A percentile compares a stretch with the other conserved stretches of the same genome.
Evolutionary conservation across 805 yeast genomes (phyloP).

Genomic region (Hanseniaspora thailandica): DNA sequence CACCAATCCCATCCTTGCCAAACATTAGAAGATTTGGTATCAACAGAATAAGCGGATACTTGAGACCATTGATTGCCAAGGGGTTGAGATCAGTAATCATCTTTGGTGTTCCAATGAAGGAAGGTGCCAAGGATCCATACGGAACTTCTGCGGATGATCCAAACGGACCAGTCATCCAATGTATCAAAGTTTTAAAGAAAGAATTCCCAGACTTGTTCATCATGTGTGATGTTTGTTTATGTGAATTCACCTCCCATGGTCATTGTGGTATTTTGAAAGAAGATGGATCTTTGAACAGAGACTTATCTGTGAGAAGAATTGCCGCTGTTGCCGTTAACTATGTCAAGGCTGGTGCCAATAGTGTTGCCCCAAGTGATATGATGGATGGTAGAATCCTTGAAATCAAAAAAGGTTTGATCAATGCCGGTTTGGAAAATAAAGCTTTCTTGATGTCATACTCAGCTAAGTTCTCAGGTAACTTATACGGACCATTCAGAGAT

Average conservation of each 20-base stretch:
- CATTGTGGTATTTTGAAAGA: slow-evolving; percentile 87
- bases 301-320: slow-evolving; percentile 60
- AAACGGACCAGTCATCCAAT: slow-evolving; percentile 81
- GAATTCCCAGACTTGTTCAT: slow-evolving; percentile 75
- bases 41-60: slow-evolving; percentile 63
- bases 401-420: slow-evolving; percentile 73
- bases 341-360: slow-evolving; percentile 90
- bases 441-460: slow-evolving; percentile 85
- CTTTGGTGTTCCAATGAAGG: slow-evolving; percentile 80
- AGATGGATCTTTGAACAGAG: slow-evolving; percentile 76
- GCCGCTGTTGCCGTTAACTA: slow-evolving; percentile 93
- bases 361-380: slow-evolving; percentile 97
- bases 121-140: slow-evolving; percentile 60
- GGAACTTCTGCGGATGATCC: slow-evolving; percentile 95
- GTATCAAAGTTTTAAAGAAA: slow-evolving; percentile 51
- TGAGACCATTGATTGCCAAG: slow-evolving; percentile 55
- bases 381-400: slow-evolving; percentile 87
- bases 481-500: slow-evolving; percentile 96
- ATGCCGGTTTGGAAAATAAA: slow-evolving; percentile 72
- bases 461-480: slow-evolving; percentile 81
- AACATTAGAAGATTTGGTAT: slow-evolving; percentile 80
- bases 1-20: slow-evolving; percentile 65
- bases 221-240: slow-evolving; percentile 88
- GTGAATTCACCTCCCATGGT: slow-evolving; percentile 96
- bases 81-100: slow-evolving; percentile 79